Evolutionary conservation across 2,329 filamentous ascomycete genomes (phyloP).

Genomic region (Epichloe festucae): DNA sequence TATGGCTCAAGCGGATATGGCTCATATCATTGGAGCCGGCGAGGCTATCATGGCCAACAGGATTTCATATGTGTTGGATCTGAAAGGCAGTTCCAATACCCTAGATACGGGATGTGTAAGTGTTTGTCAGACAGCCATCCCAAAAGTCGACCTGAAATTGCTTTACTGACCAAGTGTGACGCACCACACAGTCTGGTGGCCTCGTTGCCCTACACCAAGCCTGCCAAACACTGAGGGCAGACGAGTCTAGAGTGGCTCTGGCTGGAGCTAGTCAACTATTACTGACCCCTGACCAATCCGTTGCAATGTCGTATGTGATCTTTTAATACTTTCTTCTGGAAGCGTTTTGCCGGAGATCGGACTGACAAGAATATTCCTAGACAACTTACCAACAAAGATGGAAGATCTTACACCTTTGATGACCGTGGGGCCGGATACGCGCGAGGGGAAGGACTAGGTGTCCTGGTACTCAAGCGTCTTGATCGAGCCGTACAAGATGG

Average conservation of each 20-base stretch:
- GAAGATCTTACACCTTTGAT: conserved; percentile 19
- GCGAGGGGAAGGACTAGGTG: conserved; percentile 23
- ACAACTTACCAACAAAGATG: neutral
- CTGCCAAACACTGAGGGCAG: conserved; percentile 11
- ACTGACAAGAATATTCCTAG: conserved; percentile 2
- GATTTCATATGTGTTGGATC: too few species aligned
- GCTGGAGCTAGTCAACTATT: conserved; percentile 29
- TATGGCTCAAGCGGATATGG: conserved; percentile 18
- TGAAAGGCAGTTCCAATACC: too few species aligned
- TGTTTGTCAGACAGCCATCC: too few species aligned
- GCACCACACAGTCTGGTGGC: too few species aligned
- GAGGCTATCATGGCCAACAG: conserved; percentile 4
- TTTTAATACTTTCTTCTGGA: too few species aligned
- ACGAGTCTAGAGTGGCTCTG: conserved; percentile 21
- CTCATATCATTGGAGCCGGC: conserved; percentile 29
- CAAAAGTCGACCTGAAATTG: too few species aligned
- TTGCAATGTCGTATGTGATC: too few species aligned
- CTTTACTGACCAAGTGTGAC: too few species aligned
- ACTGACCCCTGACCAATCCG: too few species aligned
- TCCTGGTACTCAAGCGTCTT: conserved; percentile 31
- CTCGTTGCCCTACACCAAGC: conserved; percentile 32
- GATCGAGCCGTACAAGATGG: conserved; percentile 28
- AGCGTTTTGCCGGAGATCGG: too few species aligned
- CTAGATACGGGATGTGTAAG: too few species aligned
- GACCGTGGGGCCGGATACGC: conserved; percentile 33